Evolutionary conservation across 345 rosid genomes (phyloP).

Genomic region (Cochlearia excelsa): DNA sequence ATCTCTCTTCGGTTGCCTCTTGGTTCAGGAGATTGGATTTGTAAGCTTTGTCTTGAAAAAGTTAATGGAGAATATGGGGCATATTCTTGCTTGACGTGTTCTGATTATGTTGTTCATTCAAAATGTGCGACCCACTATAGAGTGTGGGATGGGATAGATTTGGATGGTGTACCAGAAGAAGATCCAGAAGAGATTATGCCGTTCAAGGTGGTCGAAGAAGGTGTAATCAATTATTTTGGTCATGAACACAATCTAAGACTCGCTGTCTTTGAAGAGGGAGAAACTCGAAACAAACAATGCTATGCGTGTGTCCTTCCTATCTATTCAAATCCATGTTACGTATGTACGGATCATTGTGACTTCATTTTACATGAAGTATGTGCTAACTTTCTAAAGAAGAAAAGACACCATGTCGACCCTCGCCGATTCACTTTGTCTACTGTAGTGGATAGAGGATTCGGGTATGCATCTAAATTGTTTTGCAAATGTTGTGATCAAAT

Average conservation of each 20-base stretch:
- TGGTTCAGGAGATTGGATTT: background rate
- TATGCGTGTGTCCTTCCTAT: background rate
- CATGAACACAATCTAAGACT: background rate
- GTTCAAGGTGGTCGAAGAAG: background rate
- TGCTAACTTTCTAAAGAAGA: background rate
- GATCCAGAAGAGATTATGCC: background rate
- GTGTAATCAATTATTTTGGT: no score
- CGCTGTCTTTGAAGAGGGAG: background rate
- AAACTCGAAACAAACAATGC: background rate
- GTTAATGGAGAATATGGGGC: background rate
- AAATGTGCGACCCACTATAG: no score
- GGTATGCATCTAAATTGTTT: no score
- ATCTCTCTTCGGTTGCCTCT: no score
- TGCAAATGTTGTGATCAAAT: no score
- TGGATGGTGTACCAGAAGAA: background rate
- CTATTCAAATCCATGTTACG: background rate
- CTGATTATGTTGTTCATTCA: background rate
- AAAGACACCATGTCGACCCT: background rate
- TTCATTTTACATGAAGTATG: background rate
- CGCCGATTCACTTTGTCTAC: background rate
- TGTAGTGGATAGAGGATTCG: no score
- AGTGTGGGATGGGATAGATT: no score
- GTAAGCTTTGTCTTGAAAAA: background rate
- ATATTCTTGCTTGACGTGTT: slow-evolving; percentile 1
- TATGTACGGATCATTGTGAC: background rate